Conservation (phyloP, 2,329 filamentous ascomycete species). For the Cadophora sp. region DNA sequence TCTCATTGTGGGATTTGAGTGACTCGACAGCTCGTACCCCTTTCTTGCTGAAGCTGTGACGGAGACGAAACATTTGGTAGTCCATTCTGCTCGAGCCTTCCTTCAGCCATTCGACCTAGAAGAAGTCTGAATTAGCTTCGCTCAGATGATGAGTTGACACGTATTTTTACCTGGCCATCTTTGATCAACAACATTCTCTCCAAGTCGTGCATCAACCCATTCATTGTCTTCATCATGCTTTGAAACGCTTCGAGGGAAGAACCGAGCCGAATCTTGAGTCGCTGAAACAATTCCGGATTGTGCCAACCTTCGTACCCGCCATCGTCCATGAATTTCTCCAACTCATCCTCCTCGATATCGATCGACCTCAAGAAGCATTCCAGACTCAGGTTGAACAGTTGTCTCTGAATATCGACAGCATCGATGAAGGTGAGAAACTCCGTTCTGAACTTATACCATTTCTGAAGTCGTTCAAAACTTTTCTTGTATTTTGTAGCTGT, state of each 20-base stretch:
- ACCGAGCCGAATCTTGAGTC: conserved; percentile 30
- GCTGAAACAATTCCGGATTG: conserved; percentile 24
- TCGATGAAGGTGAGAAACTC: conserved; percentile 36
- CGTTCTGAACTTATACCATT: conserved; percentile 37
- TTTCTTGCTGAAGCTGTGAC: conserved; percentile 37
- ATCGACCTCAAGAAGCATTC: conserved; percentile 33
- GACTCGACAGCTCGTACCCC: conserved; percentile 26
- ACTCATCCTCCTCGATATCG: conserved; percentile 32
- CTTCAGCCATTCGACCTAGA: conserved; percentile 36
- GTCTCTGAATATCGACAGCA: conserved; percentile 34
- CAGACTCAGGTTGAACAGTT: conserved; percentile 34
- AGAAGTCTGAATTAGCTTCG: conserved; percentile 10
- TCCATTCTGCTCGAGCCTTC: conserved; percentile 34
- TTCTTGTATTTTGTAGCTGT: conserved; percentile 36
- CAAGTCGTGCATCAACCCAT: conserved; percentile 31
- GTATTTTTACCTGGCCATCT: conserved; percentile 33
- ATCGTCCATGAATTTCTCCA: conserved; percentile 31
- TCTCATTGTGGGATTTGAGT: conserved; percentile 33
- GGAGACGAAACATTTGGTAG: conserved; percentile 38
- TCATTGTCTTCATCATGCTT: conserved; percentile 33
- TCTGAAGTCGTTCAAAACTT: conserved; percentile 37
- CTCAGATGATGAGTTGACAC: neutral
- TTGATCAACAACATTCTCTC: conserved; percentile 33
- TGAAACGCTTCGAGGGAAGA: conserved; percentile 30
- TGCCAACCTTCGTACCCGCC: conserved; percentile 34